Conservation (phyloP, 352 stramenopile genomes). For the Pythium rhizo-oryzae region DNA sequence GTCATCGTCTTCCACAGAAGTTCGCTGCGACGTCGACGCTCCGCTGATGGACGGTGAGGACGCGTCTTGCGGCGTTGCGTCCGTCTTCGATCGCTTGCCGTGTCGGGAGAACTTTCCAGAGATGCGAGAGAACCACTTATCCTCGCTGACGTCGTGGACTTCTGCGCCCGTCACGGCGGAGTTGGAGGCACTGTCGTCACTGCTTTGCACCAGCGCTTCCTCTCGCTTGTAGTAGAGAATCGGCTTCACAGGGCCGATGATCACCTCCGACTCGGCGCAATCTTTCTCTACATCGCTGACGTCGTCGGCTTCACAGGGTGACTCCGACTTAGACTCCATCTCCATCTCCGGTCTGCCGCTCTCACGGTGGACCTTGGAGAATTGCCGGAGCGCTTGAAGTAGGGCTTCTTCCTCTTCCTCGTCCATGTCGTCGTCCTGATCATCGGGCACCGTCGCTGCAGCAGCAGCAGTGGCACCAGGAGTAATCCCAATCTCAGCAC, state of each 20-base stretch:
- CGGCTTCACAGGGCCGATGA: background rate
- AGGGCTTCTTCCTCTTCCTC: conserved; percentile 21
- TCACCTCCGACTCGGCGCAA: background rate
- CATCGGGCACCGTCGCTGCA: background rate
- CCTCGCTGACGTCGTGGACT: background rate
- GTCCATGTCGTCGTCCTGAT: conserved; percentile 9
- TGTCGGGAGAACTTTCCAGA: conserved; percentile 2
- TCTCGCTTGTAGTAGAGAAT: conserved; percentile 21
- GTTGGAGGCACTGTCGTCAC: background rate
- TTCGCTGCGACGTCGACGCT: background rate
- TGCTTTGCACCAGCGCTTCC: background rate
- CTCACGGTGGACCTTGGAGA: conserved; percentile 8
- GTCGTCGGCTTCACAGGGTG: background rate
- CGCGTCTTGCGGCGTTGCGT: background rate
- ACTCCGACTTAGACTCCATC: background rate
- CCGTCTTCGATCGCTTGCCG: background rate
- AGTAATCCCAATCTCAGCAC: background rate
- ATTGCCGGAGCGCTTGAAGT: conserved; percentile 12
- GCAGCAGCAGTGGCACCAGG: background rate
- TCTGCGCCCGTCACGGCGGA: background rate
- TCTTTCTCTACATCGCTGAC: background rate
- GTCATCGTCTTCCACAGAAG: background rate
- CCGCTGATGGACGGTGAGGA: background rate
- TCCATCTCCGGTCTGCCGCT: background rate
- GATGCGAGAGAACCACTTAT: conserved; percentile 10